phyloP scores from a whole-genome alignment of 805 yeast species.

The Jamesozyma gamospora region DNA sequence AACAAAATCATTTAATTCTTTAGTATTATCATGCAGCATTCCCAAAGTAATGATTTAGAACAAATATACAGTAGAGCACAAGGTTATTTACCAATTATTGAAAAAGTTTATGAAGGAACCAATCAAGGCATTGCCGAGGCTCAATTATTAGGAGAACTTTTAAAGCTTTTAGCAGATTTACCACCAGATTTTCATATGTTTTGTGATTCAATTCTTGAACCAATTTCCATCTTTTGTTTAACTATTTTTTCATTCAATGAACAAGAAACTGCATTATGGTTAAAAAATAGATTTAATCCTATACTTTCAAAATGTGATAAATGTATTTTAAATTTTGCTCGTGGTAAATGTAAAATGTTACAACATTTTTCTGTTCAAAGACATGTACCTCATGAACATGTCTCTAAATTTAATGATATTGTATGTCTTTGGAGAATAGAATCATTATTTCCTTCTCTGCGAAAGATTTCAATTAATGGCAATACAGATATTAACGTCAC shows the following conservation, averaged over 20 bases:
- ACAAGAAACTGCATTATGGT: slow-evolving; percentile 36
- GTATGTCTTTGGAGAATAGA: slow-evolving; percentile 30
- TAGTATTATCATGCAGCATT: slow-evolving; percentile 1
- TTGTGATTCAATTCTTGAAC: slow-evolving; percentile 41
- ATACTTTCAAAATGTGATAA: slow-evolving; percentile 40
- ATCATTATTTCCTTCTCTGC: slow-evolving; percentile 16
- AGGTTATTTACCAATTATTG: slow-evolving; percentile 16
- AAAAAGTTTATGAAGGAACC: slow-evolving; percentile 22
- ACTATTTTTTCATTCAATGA: slow-evolving; percentile 51
- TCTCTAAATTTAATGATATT: slow-evolving; percentile 27
- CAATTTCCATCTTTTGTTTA: slow-evolving; percentile 44
- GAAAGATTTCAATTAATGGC: slow-evolving; percentile 15
- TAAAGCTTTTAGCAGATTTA: slow-evolving; percentile 28
- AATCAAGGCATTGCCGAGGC: slow-evolving; percentile 22
- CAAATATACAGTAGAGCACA: slow-evolving; percentile 11
- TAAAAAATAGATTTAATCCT: slow-evolving; percentile 31
- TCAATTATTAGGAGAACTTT: slow-evolving; percentile 31
- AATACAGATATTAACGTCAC: slow-evolving; percentile 16
- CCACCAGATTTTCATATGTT: slow-evolving; percentile 38
- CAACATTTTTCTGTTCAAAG: slow-evolving; percentile 44
- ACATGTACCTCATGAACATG: slow-evolving; percentile 37
- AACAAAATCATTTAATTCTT: not conserved
- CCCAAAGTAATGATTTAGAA: not conserved
- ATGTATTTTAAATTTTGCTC: slow-evolving; percentile 46
- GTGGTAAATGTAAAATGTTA: slow-evolving; percentile 42